phyloP scores from a whole-genome alignment of 805 yeast species.

The Schizosaccharomyces octosporus region DNA sequence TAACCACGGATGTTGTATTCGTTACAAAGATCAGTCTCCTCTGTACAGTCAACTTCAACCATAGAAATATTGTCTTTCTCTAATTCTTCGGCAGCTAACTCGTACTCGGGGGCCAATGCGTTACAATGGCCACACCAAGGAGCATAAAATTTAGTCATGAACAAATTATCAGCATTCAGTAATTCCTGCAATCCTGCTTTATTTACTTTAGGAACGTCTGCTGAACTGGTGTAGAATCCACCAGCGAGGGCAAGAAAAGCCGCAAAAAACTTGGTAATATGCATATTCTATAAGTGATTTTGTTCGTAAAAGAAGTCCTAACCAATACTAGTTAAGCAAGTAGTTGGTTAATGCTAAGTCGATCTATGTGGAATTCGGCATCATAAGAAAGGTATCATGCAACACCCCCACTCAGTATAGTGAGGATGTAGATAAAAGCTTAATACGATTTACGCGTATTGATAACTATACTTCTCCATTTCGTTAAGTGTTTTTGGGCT shows the following conservation, averaged over 20 bases:
- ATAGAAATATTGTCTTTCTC: conserved; percentile 37
- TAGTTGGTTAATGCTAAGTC: background rate
- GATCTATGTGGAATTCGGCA: background rate
- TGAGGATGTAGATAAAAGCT: background rate
- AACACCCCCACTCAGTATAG: background rate
- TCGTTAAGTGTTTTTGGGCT: too few relatives aligned
- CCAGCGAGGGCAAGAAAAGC: background rate
- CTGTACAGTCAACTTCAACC: conserved; percentile 73
- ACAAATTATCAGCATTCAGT: conserved; percentile 24
- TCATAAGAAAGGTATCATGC: background rate
- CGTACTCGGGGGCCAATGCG: conserved; percentile 56
- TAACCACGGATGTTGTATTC: conserved; percentile 50
- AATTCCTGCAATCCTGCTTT: background rate
- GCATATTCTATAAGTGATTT: background rate
- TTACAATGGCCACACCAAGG: conserved; percentile 92
- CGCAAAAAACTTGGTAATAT: background rate
- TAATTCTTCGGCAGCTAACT: conserved; percentile 43
- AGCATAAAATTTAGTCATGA: conserved; percentile 68
- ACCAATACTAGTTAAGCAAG: background rate
- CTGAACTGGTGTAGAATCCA: background rate
- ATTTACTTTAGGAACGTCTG: background rate
- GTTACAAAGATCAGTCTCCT: conserved; percentile 44
- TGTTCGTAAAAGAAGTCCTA: too few relatives aligned
- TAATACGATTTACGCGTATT: too few relatives aligned
- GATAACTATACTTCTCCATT: too few relatives aligned